Evolutionary conservation across 208 protist genomes (phyloP).

Genomic region (Herpetomonas muscarum): DNA sequence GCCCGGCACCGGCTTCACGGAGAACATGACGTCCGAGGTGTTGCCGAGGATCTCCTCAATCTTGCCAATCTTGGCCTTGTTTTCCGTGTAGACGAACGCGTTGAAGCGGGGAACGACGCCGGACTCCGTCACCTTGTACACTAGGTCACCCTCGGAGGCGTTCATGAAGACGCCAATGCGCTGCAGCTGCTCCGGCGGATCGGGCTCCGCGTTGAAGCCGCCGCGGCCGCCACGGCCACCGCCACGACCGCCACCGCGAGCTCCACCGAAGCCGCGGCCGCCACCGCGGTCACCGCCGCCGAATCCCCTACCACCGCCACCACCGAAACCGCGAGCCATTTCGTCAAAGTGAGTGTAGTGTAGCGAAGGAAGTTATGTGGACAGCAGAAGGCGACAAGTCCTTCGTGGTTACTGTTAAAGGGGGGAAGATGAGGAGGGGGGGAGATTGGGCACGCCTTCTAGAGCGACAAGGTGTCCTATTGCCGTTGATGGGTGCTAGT

Average conservation of each 20-base stretch:
- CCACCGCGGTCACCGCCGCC: conserved; percentile 18
- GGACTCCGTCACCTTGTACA: conserved; percentile 68
- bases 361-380: too few relatives aligned
- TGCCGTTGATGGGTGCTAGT: too few relatives aligned
- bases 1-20: conserved; percentile 83
- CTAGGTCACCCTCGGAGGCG: conserved; percentile 84
- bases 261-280: conserved; percentile 29
- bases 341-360: too few relatives aligned
- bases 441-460: too few relatives aligned
- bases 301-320: conserved; percentile 44
- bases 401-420: too few relatives aligned
- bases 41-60: conserved; percentile 91
- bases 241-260: conserved; percentile 27
- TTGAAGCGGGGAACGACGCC: conserved; percentile 86
- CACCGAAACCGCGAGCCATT: conserved; percentile 25
- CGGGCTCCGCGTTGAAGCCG: conserved; percentile 56
- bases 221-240: conserved; percentile 70
- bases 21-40: conserved; percentile 88
- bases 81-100: conserved; percentile 90
- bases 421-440: too few relatives aligned
- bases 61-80: conserved; percentile 91
- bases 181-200: conserved; percentile 84
- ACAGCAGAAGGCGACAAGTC: too few relatives aligned
- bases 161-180: conserved; percentile 82
- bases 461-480: too few relatives aligned